Percentiles rank a stretch among this genome's conserved stretches.
phyloP scores from a whole-genome alignment of 441 rosid species.

The Bruguiera hainesii region DNA sequence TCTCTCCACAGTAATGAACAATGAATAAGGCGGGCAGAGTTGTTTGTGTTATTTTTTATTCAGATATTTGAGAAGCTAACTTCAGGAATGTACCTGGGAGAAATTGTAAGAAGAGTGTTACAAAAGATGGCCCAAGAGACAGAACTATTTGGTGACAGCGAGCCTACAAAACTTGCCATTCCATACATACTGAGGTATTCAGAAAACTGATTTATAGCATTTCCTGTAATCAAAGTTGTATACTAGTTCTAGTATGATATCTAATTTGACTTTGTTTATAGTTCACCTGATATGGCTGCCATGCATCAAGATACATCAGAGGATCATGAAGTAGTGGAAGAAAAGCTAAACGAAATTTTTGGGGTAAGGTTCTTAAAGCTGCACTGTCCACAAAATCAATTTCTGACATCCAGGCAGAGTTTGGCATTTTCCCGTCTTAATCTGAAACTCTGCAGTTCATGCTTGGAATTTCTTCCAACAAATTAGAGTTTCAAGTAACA shows the following conservation, averaged over 20 bases:
- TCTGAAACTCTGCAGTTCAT: too few species aligned
- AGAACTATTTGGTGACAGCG: slow-evolving; percentile 46
- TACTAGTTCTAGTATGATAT: background rate
- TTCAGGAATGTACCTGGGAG: slow-evolving; percentile 69
- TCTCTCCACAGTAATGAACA: background rate
- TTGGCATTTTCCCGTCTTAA: background rate
- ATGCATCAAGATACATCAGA: slow-evolving; percentile 81
- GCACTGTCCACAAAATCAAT: background rate
- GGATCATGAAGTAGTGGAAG: slow-evolving; percentile 41
- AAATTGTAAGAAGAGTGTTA: slow-evolving; percentile 64
- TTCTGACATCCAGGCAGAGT: background rate
- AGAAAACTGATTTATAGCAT: background rate
- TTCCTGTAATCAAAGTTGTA: background rate
- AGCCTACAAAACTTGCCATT: slow-evolving; percentile 46
- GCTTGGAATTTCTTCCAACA: too few species aligned
- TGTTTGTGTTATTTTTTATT: slow-evolving; percentile 10
- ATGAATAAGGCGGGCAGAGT: background rate
- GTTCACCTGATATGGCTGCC: slow-evolving; percentile 65
- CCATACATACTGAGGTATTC: slow-evolving; percentile 55
- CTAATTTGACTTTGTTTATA: slow-evolving; percentile 5
- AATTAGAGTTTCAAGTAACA: too few species aligned
- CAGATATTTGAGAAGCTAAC: slow-evolving; percentile 59
- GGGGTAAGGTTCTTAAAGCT: slow-evolving; percentile 29
- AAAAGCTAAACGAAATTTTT: slow-evolving; percentile 52
- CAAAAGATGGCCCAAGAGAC: slow-evolving; percentile 57